A percentile compares a stretch with the other conserved stretches of the same genome.
phyloP scores from a whole-genome alignment of 2,329 filamentous ascomycete genomes.

The Pestalotiopsis sp. region DNA sequence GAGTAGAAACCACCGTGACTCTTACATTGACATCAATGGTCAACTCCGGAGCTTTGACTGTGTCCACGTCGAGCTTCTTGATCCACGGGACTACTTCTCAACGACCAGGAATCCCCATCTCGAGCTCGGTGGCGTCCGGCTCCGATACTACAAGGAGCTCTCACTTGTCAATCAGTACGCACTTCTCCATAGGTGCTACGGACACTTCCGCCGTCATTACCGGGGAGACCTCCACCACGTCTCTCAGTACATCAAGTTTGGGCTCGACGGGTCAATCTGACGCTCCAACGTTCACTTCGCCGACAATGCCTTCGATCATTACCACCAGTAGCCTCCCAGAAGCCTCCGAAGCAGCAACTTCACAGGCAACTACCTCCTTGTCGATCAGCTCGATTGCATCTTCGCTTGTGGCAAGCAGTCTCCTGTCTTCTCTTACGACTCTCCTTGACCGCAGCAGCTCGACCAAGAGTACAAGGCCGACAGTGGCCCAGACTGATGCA shows the following conservation, averaged over 20 bases:
- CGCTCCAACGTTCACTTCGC: background rate
- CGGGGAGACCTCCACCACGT: background rate
- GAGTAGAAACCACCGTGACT: background rate
- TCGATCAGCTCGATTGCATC: background rate
- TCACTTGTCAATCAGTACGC: background rate
- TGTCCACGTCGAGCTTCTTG: background rate
- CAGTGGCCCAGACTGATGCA: background rate
- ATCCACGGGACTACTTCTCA: background rate
- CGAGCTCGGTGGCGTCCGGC: no score
- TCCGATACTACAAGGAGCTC: background rate
- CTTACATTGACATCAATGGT: background rate
- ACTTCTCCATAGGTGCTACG: background rate
- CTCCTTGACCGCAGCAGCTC: background rate
- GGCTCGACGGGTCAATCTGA: background rate
- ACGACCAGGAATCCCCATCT: background rate
- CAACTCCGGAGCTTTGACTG: background rate
- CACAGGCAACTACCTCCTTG: background rate
- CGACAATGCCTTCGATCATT: background rate
- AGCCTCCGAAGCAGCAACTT: background rate
- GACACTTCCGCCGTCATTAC: background rate
- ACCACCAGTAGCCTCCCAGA: background rate
- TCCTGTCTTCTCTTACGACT: background rate
- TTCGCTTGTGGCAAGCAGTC: background rate
- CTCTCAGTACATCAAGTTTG: background rate
- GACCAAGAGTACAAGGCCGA: background rate